Percentiles rank a stretch among this genome's conserved stretches.
Conservation (phyloP, 2,329 filamentous ascomycete species). For the Penicillium sp. region DNA sequence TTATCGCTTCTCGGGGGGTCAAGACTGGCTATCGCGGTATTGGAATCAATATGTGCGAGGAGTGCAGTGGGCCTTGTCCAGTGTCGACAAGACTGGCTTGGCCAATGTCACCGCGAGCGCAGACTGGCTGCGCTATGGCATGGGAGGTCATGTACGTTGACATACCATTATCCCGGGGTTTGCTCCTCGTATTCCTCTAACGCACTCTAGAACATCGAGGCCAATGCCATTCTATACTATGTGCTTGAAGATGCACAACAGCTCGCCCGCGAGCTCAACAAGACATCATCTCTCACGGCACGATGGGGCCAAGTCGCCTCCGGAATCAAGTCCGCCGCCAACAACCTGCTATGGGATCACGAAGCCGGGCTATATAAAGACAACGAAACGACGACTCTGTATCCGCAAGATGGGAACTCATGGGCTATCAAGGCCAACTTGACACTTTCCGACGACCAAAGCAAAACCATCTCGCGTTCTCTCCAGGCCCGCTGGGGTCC, state of each 20-base stretch:
- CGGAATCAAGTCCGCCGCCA: slow-evolving; percentile 26
- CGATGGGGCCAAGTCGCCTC: slow-evolving; percentile 23
- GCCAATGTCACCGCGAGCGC: slow-evolving; percentile 47
- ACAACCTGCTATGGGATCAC: slow-evolving; percentile 29
- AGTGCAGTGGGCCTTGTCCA: slow-evolving; percentile 42
- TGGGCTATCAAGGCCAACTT: slow-evolving; percentile 40
- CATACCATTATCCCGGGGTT: neutral
- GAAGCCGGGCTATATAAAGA: slow-evolving; percentile 25
- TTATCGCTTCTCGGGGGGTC: slow-evolving; percentile 45
- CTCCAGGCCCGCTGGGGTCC: slow-evolving; percentile 44
- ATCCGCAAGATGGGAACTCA: slow-evolving; percentile 39
- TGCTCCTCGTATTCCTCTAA: slow-evolving; percentile 1
- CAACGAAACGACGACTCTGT: slow-evolving; percentile 30
- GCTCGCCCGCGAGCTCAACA: slow-evolving; percentile 22
- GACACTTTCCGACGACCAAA: slow-evolving; percentile 24
- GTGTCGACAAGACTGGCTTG: slow-evolving; percentile 45
- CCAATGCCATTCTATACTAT: slow-evolving; percentile 48
- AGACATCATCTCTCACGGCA: slow-evolving; percentile 9
- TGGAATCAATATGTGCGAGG: slow-evolving; percentile 48
- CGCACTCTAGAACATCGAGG: slow-evolving; percentile 26
- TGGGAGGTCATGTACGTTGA: slow-evolving; percentile 46
- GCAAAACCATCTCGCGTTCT: slow-evolving; percentile 33
- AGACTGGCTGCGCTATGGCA: slow-evolving; percentile 52
- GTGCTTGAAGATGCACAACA: slow-evolving; percentile 23
- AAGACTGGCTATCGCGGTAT: slow-evolving; percentile 39